Evolutionary conservation across 2,329 filamentous ascomycete genomes (phyloP).

Genomic region (Trichoderma koningii): DNA sequence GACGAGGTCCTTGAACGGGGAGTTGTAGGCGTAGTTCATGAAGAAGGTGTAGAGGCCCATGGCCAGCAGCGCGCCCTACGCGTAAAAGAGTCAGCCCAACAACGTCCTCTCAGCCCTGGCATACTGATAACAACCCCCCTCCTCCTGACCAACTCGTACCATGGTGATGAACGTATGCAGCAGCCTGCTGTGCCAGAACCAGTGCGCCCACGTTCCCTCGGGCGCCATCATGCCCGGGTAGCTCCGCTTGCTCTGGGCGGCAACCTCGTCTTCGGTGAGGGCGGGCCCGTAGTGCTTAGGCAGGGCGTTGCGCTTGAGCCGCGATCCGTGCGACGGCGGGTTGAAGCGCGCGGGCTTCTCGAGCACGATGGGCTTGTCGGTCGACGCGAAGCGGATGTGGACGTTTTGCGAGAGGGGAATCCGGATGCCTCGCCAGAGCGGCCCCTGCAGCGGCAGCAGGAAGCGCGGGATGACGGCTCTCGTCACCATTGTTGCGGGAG

Average conservation of each 20-base stretch:
- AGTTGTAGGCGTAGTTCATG: conserved; percentile 76
- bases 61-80: conserved; percentile 64
- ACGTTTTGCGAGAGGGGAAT: conserved; percentile 42
- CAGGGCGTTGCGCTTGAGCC: conserved; percentile 57
- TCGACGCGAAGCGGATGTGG: conserved; percentile 41
- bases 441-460: conserved; percentile 63
- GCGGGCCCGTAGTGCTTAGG: conserved; percentile 75
- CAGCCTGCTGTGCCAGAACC: conserved; percentile 75
- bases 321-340: conserved; percentile 82
- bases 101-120: neutral
- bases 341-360: conserved; percentile 88
- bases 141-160: conserved; percentile 52
- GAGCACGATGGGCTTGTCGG: conserved; percentile 66
- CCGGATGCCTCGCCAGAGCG: conserved; percentile 54
- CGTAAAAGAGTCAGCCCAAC: conserved; percentile 1
- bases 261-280: conserved; percentile 64
- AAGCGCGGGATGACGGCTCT: conserved; percentile 64
- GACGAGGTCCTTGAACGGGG: conserved; percentile 77
- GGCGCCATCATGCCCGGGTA: conserved; percentile 92
- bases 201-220: conserved; percentile 77
- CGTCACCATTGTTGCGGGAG: conserved; percentile 46
- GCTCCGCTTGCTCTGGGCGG: conserved; percentile 66
- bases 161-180: conserved; percentile 84
- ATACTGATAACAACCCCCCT: neutral
- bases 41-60: conserved; percentile 74